A percentile compares a stretch with the other conserved stretches of the same genome.
phyloP scores from a whole-genome alignment of 139 green algal species.

The Micromonas pusilla region DNA sequence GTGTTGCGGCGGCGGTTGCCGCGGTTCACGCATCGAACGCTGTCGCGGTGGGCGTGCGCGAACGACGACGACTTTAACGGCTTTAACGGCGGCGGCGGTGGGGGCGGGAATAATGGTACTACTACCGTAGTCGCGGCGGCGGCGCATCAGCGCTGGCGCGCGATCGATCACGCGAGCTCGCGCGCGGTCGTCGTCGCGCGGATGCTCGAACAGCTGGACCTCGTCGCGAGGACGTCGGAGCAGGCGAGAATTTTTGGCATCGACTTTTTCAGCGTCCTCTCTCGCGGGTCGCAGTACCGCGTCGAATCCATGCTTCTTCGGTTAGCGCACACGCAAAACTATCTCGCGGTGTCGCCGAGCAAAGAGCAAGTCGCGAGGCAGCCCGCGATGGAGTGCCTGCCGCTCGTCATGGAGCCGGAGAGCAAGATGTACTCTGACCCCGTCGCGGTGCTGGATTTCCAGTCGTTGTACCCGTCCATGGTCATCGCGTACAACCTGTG shows the following conservation, averaged over 20 bases:
- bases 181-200: conserved; percentile 58
- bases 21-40: conserved; percentile 45
- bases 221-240: conserved; percentile 78
- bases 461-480: conserved; percentile 91
- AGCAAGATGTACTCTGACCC: conserved; percentile 71
- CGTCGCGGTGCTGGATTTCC: conserved; percentile 91
- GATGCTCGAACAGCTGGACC: conserved; percentile 82
- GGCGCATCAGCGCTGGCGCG: conserved; percentile 45
- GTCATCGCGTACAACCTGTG: conserved; percentile 99
- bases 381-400: conserved; percentile 84
- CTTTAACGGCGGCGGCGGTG: conserved; percentile 51
- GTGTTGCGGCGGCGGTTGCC: conserved; percentile 75
- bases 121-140: conserved; percentile 34
- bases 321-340: conserved; percentile 90
- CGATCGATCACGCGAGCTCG: conserved; percentile 35
- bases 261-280: conserved; percentile 81
- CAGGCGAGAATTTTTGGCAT: conserved; percentile 90
- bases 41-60: conserved; percentile 73
- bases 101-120: no score
- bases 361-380: conserved; percentile 66
- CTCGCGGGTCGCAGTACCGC: conserved; percentile 71
- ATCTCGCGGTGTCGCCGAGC: conserved; percentile 65
- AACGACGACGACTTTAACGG: no score
- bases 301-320: conserved; percentile 89
- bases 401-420: conserved; percentile 95